Conservation (phyloP, 352 stramenopile genomes). For the Pythium apleroticum region DNA sequence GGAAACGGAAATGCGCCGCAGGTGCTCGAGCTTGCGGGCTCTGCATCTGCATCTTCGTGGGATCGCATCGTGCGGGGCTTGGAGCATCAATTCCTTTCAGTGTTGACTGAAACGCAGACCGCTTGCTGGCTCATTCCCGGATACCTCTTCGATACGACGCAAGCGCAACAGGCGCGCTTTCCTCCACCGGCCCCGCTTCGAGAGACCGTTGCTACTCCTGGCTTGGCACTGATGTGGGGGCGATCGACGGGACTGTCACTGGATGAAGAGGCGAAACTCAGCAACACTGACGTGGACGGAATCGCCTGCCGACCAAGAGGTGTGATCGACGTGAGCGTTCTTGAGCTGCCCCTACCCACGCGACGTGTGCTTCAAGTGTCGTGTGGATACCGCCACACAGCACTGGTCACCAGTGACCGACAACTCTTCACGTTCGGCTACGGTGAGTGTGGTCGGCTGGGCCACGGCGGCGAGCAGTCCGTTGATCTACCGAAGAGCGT, state of each 20-base stretch:
- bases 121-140: constrained; percentile 56
- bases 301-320: constrained; percentile 14
- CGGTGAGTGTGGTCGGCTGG: constrained; percentile 74
- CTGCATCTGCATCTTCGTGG: constrained; percentile 9
- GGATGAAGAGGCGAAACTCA: constrained; percentile 46
- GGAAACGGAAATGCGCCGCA: neutral
- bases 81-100: constrained; percentile 21
- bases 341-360: constrained; percentile 49
- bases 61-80: constrained; percentile 19
- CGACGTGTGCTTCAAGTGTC: constrained; percentile 64
- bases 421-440: constrained; percentile 82
- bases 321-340: constrained; percentile 32
- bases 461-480: constrained; percentile 63
- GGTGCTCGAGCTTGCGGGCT: constrained; percentile 12
- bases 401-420: constrained; percentile 57
- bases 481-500: constrained; percentile 44
- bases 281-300: constrained; percentile 9
- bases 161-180: constrained; percentile 20
- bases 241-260: constrained; percentile 59
- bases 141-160: constrained; percentile 40
- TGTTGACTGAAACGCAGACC: constrained; percentile 36
- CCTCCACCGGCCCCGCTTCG: constrained; percentile 25
- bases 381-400: constrained; percentile 79
- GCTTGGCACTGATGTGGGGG: constrained; percentile 60
- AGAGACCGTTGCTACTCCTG: constrained; percentile 42